Conservation (phyloP, 129 eudicot species). For the Flaveria robusta region DNA sequence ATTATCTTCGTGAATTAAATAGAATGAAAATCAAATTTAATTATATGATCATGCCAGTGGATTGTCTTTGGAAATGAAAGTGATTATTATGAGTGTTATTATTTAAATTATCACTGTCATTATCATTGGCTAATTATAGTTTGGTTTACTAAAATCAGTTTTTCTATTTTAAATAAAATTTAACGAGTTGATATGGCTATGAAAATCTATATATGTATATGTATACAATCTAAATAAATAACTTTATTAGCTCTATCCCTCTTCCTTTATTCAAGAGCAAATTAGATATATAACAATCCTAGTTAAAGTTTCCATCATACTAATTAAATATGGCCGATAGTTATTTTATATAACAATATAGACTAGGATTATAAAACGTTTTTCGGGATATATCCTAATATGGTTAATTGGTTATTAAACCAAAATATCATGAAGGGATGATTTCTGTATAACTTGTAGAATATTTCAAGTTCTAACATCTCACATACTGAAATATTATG, state of each 20-base stretch:
- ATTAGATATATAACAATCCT: neutral
- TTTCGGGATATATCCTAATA: neutral
- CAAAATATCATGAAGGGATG: neutral
- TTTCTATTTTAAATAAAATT: neutral
- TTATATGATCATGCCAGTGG: too few relatives aligned
- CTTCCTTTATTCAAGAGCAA: neutral
- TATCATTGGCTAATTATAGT: too few relatives aligned
- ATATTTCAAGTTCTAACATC: neutral
- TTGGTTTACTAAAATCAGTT: too few relatives aligned
- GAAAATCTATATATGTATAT: neutral
- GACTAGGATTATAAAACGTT: neutral
- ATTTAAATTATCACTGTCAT: too few relatives aligned
- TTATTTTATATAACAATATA: neutral
- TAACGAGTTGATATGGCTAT: neutral
- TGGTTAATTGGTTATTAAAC: neutral
- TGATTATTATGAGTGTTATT: too few relatives aligned
- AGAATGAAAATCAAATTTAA: too few relatives aligned
- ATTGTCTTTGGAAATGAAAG: too few relatives aligned
- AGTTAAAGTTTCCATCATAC: neutral
- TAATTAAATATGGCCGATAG: neutral
- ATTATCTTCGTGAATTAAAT: too few relatives aligned
- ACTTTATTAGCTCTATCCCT: neutral
- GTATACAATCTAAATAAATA: too few relatives aligned
- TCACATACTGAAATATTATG: neutral
- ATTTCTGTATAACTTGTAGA: neutral